Base-by-base conservation (phyloP, 1,139 yeast species). In the Hansenula lynferdii region DNA sequence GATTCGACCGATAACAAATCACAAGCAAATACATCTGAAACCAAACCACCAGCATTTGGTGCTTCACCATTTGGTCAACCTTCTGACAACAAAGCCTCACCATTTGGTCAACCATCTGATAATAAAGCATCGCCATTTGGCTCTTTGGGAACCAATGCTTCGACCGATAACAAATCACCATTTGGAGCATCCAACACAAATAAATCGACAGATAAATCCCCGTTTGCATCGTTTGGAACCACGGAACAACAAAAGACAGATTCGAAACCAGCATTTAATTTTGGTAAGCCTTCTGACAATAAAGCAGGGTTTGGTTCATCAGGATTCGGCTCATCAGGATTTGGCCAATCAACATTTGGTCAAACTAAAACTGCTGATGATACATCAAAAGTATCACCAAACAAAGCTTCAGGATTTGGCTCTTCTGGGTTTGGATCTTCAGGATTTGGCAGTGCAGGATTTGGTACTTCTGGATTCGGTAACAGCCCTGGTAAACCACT, bases 331-430 rank as follows among this genome's bases (percentile, higher is more conserved):
- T 14, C 15, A 15, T n/a, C n/a, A n/a, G n/a, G n/a, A n/a, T n/a
- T n/a, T n/a, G n/a, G n/a, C n/a, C n/a, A n/a, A n/a, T 12, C 37
- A 12, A 36, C 24, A 17, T 19, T 16, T 24, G 16, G 40, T 12
- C 31, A 40, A 11, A 19, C 40, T 23, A 23, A 23, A 9, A 10
- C 17, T 15, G 18, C 28, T 8, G 7, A 8, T 21, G 22, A 9
- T 21, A 9, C 22, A 21, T 21, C 22, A 21, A 21, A 21, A 21
- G 22, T 8, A 21, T n/a, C n/a, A n/a, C n/a, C n/a, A n/a, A n/a
- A n/a, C n/a, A n/a, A n/a, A n/a, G n/a, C n/a, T n/a, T n/a, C n/a
- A 33, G 34, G 50, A 1, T 53, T 57, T 41, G 60, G 57, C 15
- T 24, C 38, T 16, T 25, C 34, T 22, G 37, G 41, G 4, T 49